Base-by-base conservation (phyloP, 345 rosid genomes). In the Chamaenerion angustifolium region DNA sequence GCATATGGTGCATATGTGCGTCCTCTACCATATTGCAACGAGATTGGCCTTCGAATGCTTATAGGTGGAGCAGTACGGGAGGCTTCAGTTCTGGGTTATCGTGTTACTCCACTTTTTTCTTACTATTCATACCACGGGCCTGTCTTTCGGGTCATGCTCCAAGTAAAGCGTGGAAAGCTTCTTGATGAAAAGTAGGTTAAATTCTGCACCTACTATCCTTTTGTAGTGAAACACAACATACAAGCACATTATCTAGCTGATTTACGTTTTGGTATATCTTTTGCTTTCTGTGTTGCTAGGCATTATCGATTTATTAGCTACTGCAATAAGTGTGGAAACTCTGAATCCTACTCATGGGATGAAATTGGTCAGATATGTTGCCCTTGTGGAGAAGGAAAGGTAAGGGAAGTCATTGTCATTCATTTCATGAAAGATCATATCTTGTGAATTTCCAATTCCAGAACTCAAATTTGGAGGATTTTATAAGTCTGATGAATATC, bases 21-120 rank as follows among this genome's bases (percentile, higher is more conserved):
- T 16, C 97, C 97, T 12, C 68, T 83, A 90, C 97, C 97, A n/a
- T 83, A 68, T 68, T 73, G 84, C 18, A 90, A 83, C 71, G 98
- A 90, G 86, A 59, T 90, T 56, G 98, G 95, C 62, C 49, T 83
- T 49, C 69, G 92, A 58, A 76, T 83, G 81, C 81, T 86, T 60
- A 81, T 86, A 59, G 98, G 94, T 45, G 98, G 98, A 52, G 92
- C 95, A 0, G 79, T 83, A 8, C 68, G 95, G 55, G 98, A 90
- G 45, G 98, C 37, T 31, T 31, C 37, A 4, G 37, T 31, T 31
- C 78, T 83, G 56, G 93, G 98, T n/a, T 86, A 72, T 61, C 71
- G 64, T 52, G 78, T 86, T 19, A 66, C 72, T 31, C 37, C 37
- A 7, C 37, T 31, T 31, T 31, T 31, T 31, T 31, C 37, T 31